These are phyloP conservation scores for Cryomyces minteri DNA, from an alignment of 495 filamentous ascomycete species.

Conservation along the genomic window DNA sequence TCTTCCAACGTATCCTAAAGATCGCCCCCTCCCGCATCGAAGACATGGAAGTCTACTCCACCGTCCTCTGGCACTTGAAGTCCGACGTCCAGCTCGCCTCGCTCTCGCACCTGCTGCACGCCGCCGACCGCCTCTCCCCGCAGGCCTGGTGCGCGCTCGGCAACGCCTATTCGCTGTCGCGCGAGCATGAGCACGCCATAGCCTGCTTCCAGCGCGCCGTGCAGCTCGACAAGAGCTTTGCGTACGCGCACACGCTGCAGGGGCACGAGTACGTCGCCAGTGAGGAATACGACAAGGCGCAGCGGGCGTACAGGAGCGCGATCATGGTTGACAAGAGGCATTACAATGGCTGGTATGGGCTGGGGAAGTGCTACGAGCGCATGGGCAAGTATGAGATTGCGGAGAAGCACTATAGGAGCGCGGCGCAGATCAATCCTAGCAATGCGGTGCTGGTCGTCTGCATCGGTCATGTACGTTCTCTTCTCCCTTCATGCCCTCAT, in stretches of 20 bases:
- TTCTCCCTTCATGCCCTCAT: not conserved
- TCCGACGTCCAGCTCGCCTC: conserved; percentile 82
- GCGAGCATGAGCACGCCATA: conserved; percentile 87
- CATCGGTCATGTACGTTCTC: conserved; percentile 47
- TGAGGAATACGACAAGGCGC: conserved; percentile 90
- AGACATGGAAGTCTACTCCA: conserved; percentile 96
- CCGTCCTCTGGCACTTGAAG: conserved; percentile 90
- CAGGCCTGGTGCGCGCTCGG: conserved; percentile 92
- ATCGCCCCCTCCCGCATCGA: conserved; percentile 62
- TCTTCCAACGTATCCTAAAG: conserved; percentile 55
- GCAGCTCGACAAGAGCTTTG: conserved; percentile 74
- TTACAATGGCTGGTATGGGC: conserved; percentile 95
- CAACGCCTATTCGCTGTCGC: conserved; percentile 87
- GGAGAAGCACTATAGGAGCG: conserved; percentile 75
- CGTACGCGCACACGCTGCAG: conserved; percentile 88
- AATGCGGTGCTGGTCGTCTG: conserved; percentile 82
- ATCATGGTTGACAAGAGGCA: conserved; percentile 73
- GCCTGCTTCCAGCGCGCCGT: conserved; percentile 91
- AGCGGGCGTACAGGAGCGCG: conserved; percentile 63
- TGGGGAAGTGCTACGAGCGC: conserved; percentile 84
- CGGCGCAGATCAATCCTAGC: conserved; percentile 71
- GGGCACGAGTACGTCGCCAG: conserved; percentile 94
- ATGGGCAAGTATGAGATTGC: conserved; percentile 84
- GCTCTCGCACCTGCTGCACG: conserved; percentile 75
- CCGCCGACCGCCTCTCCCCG: conserved; percentile 69